Evolutionary conservation across 2,329 filamentous ascomycete species (phyloP).

Genomic region (Graphilbum fragrans): DNA sequence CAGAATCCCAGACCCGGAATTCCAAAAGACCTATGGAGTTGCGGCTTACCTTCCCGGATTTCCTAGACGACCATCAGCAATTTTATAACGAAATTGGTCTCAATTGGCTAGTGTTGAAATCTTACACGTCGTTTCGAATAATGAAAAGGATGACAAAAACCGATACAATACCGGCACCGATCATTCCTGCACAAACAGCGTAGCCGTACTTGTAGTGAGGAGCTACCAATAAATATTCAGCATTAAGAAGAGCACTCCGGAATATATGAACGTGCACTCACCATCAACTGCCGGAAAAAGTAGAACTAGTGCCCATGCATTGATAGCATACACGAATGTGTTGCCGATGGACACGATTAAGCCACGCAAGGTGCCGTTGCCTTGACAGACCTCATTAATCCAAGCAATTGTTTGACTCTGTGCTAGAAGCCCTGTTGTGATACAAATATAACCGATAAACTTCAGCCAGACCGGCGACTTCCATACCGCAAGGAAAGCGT

Average conservation of each 20-base stretch:
- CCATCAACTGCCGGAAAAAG: conserved; percentile 1
- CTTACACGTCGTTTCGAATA: not conserved
- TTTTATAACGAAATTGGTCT: too few species aligned
- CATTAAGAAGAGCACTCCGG: not conserved
- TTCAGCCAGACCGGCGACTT: conserved; percentile 1
- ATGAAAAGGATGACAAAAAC: not conserved
- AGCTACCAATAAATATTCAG: not conserved
- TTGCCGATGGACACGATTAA: not conserved
- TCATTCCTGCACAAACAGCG: not conserved
- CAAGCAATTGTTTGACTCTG: conserved; percentile 3
- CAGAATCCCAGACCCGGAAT: not conserved
- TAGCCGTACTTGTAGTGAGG: not conserved
- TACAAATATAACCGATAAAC: conserved; percentile 5
- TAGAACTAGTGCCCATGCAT: not conserved
- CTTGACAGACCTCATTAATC: conserved; percentile 4
- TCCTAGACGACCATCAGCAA: not conserved
- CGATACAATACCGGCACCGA: not conserved
- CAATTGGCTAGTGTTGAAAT: not conserved
- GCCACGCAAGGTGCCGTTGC: not conserved
- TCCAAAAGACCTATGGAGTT: not conserved
- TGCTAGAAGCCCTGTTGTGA: conserved; percentile 1
- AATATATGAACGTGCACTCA: not conserved
- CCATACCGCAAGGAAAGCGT: conserved; percentile 1
- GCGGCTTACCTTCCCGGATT: not conserved
- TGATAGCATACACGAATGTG: not conserved